Conservation (phyloP, 352 stramenopile species). For the Thraustochytrium striatum region DNA sequence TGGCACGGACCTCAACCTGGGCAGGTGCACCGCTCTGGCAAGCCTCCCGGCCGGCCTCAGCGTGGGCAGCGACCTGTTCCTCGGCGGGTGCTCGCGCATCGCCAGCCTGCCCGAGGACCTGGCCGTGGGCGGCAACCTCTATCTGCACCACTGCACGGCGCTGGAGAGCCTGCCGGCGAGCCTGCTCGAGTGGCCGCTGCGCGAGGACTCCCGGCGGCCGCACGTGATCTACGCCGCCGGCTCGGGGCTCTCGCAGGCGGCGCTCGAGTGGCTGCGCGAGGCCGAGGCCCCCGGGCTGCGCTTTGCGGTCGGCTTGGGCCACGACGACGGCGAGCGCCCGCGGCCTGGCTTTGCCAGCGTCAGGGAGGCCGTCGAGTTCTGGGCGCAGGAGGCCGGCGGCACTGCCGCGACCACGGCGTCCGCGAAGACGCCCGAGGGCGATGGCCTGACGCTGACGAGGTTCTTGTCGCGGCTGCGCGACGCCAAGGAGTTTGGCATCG, state of each 20-base stretch:
- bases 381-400: no score
- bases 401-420: no score
- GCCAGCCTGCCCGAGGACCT: not conserved
- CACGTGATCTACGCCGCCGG: slow-evolving; percentile 9
- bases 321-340: not conserved
- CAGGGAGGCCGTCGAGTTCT: slow-evolving; percentile 11
- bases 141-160: slow-evolving; percentile 11
- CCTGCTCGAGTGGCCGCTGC: not conserved
- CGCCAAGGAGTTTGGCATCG: slow-evolving; percentile 16
- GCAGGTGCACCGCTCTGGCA: no score
- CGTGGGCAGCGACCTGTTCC: slow-evolving; percentile 7
- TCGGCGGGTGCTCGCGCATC: no score
- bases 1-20: slow-evolving; percentile 6
- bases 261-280: slow-evolving; percentile 34
- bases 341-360: slow-evolving; percentile 6
- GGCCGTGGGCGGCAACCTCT: slow-evolving; percentile 21
- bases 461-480: slow-evolving; percentile 20
- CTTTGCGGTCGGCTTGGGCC: slow-evolving; percentile 27
- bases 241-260: not conserved
- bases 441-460: not conserved
- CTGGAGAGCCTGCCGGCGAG: not conserved
- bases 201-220: not conserved
- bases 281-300: slow-evolving; percentile 8
- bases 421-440: no score
- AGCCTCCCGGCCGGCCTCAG: not conserved